phyloP scores from a whole-genome alignment of 2,329 filamentous ascomycete species.

The Neophaeococcomyces mojaviensis region DNA sequence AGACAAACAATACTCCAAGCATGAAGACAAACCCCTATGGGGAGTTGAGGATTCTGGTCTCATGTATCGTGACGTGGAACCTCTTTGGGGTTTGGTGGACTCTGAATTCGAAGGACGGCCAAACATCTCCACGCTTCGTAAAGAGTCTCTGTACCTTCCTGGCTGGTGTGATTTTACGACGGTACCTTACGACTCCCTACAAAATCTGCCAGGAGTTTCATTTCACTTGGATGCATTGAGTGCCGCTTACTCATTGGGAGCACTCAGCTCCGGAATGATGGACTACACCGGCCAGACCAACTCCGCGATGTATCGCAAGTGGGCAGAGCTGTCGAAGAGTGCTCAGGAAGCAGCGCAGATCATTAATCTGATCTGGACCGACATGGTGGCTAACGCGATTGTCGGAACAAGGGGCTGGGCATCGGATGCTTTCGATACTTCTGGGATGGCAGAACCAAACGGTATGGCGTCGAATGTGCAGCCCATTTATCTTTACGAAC shows the following conservation, averaged over 20 bases:
- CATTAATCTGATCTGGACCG: constrained; percentile 40
- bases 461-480: too few relatives aligned
- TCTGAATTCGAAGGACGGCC: constrained; percentile 30
- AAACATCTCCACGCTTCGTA: constrained; percentile 23
- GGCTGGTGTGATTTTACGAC: too few relatives aligned
- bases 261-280: constrained; percentile 26
- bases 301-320: constrained; percentile 32
- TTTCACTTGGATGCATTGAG: constrained; percentile 19
- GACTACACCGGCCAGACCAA: constrained; percentile 33
- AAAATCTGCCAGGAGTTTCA: constrained; percentile 35
- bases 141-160: constrained; percentile 32
- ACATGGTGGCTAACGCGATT: constrained; percentile 34
- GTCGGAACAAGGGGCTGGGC: constrained; percentile 36
- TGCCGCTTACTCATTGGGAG: constrained; percentile 8
- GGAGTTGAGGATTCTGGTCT: too few relatives aligned
- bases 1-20: too few relatives aligned
- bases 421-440: too few relatives aligned
- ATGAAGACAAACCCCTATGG: too few relatives aligned
- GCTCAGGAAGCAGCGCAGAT: constrained; percentile 27
- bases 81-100: too few relatives aligned
- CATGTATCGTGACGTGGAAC: too few relatives aligned
- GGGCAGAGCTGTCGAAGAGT: constrained; percentile 24
- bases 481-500: constrained; percentile 25
- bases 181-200: too few relatives aligned
- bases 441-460: too few relatives aligned